A percentile compares a stretch with the other conserved stretches of the same genome.
phyloP scores from a whole-genome alignment of 2,329 filamentous ascomycete species.

The Penicillium crustosum region DNA sequence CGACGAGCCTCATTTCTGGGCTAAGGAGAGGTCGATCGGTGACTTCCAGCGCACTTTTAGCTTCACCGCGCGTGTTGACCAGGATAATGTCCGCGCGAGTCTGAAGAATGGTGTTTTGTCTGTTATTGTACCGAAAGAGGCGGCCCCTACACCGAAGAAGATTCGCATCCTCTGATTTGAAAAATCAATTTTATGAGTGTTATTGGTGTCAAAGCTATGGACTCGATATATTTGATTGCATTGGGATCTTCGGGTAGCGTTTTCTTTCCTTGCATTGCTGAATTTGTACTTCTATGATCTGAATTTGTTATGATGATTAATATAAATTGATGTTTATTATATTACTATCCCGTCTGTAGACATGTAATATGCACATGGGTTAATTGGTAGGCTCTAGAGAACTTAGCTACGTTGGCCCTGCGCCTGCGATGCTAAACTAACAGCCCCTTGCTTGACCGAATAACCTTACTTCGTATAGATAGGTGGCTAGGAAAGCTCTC shows the following conservation, averaged over 20 bases:
- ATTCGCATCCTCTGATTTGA: constrained; percentile 53
- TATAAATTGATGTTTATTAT: neutral
- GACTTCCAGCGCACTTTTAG: constrained; percentile 58
- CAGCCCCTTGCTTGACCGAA: constrained; percentile 1
- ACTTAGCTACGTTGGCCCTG: neutral
- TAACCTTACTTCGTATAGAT: neutral
- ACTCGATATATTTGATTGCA: constrained; percentile 1
- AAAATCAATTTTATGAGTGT: neutral
- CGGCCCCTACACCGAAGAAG: constrained; percentile 50
- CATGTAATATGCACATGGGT: constrained; percentile 1
- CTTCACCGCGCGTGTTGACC: constrained; percentile 57
- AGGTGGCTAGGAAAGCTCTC: neutral
- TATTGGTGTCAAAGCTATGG: neutral
- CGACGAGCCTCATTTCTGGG: constrained; percentile 52
- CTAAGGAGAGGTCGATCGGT: constrained; percentile 57
- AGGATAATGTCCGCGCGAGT: constrained; percentile 58
- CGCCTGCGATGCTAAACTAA: neutral
- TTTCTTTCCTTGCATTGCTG: neutral
- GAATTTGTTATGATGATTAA: neutral
- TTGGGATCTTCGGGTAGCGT: constrained; percentile 1
- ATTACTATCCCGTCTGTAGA: neutral
- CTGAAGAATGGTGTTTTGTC: constrained; percentile 60
- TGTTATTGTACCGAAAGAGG: constrained; percentile 57
- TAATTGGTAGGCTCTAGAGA: neutral
- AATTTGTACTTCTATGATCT: neutral